phyloP scores from a whole-genome alignment of 352 stramenopile genomes.

The Globisporangium recalcitrans region DNA sequence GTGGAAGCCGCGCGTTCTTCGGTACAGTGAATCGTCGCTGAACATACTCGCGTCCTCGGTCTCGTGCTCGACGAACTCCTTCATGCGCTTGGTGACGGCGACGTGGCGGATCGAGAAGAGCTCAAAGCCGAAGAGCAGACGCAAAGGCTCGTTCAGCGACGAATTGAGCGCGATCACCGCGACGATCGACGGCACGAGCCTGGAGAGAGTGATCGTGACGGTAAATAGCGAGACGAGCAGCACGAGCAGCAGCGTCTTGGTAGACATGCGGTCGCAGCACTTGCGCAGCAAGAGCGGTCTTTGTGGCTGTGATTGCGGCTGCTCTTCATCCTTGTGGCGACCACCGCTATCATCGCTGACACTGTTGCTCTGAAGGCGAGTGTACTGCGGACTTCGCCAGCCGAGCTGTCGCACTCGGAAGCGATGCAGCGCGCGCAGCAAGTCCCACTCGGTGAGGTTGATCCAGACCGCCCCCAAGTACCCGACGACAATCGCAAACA shows the following conservation, averaged over 20 bases:
- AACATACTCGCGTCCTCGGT: slow-evolving; percentile 41
- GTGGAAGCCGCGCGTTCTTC: slow-evolving; percentile 41
- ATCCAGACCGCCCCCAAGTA: slow-evolving; percentile 40
- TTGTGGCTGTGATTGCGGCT: background rate
- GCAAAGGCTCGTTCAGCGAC: slow-evolving; percentile 42
- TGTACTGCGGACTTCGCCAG: background rate
- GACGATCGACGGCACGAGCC: slow-evolving; percentile 37
- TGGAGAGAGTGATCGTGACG: slow-evolving; percentile 26
- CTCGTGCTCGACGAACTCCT: slow-evolving; percentile 39
- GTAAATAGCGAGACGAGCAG: slow-evolving; percentile 19
- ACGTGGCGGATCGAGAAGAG: slow-evolving; percentile 18
- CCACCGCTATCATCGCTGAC: slow-evolving; percentile 11
- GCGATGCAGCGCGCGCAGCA: slow-evolving; percentile 26
- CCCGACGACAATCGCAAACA: slow-evolving; percentile 31
- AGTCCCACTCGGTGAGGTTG: slow-evolving; percentile 52
- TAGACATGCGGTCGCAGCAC: slow-evolving; percentile 18
- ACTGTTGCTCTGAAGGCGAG: slow-evolving; percentile 11
- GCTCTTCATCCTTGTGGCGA: slow-evolving; percentile 10
- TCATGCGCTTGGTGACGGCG: slow-evolving; percentile 22
- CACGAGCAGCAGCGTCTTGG: slow-evolving; percentile 17
- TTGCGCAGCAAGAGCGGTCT: background rate
- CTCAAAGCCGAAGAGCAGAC: slow-evolving; percentile 29
- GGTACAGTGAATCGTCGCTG: slow-evolving; percentile 35
- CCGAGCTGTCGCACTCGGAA: slow-evolving; percentile 3
- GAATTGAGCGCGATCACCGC: slow-evolving; percentile 53